phyloP scores from a whole-genome alignment of 176 grass and related monocot genomes.

The Hordeum marinum region DNA sequence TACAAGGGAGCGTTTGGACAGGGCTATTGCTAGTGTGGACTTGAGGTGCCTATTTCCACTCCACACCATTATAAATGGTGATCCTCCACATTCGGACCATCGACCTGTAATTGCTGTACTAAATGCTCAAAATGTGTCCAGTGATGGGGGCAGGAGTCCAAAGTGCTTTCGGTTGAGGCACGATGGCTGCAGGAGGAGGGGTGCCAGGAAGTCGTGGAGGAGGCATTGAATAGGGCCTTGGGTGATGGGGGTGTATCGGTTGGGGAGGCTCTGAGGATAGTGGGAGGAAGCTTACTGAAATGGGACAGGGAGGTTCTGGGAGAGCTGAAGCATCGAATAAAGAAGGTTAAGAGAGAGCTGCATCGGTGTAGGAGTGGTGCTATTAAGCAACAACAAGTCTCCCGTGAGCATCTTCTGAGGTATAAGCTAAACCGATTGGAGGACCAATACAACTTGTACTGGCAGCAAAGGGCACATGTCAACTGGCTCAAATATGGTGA shows the following conservation, averaged over 20 bases:
- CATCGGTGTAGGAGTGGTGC: not conserved
- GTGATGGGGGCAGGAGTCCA: no score
- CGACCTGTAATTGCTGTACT: no score
- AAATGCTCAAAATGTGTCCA: no score
- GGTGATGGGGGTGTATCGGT: not conserved
- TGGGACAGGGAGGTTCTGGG: not conserved
- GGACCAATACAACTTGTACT: not conserved
- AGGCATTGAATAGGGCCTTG: not conserved
- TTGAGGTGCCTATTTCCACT: no score
- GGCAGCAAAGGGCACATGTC: no score
- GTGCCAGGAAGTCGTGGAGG: not conserved
- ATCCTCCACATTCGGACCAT: no score
- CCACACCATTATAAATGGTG: no score
- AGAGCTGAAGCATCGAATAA: not conserved
- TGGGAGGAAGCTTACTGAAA: not conserved
- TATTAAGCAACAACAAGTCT: not conserved
- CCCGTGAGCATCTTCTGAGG: not conserved
- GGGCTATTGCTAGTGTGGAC: no score
- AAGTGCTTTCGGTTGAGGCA: no score
- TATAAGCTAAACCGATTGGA: not conserved
- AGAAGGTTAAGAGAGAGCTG: not conserved
- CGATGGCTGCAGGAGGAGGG: no score
- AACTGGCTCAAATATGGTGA: no score
- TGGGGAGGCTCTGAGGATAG: not conserved
- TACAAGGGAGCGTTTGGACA: no score